Base-by-base conservation (phyloP, 768 basidiomycete species). In the Auricularia sp. region DNA sequence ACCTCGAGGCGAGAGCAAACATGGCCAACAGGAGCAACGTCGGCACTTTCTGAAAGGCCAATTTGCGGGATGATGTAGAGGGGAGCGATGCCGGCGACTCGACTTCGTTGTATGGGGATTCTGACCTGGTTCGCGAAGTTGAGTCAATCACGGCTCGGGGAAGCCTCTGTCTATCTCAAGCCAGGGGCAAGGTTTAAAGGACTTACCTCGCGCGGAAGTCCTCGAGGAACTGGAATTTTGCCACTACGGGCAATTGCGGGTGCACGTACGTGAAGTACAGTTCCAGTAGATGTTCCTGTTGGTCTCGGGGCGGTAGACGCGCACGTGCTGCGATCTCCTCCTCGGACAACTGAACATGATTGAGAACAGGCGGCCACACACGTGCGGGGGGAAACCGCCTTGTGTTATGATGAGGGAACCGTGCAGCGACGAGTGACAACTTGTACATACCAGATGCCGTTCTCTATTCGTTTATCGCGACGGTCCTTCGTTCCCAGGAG, bases 261-360 rank as follows among this genome's bases (percentile, higher is more conserved):
- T 95, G 93, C 3, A 94, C 90, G 70, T 89, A 85, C 2, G 82
- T 81, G 73, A 92, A 95, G 74, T 94, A 95, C 0, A 92, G 76
- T 44, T 85, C 80, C 2, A 95, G 74, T 13, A 94, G 78, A 61
- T 85, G 83, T 64, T 89, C 82, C 74, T 93, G 90, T 47, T 80
- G 77, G 3, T 77, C 74, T 3, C 71, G 73, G 24, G 83, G 78
- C 0, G 91, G 92, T n/a, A 94, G 73, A 35, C 77, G 71, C 8
- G 76, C 71, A 13, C 29, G 63, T 13, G 33, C 62, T 13, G 34
- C 64, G 36, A 61, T 61, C 56, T 59, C 58, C 63, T 64, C 63
- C 54, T 24, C 64, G 18, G 63, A 59, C 24, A 14, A 24, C 4
- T 8, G 24, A 29, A 59, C 56, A 47, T 34, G 37, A 51, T 51